Base-by-base conservation (phyloP, 345 rosid genomes). In the Acer negundo region DNA sequence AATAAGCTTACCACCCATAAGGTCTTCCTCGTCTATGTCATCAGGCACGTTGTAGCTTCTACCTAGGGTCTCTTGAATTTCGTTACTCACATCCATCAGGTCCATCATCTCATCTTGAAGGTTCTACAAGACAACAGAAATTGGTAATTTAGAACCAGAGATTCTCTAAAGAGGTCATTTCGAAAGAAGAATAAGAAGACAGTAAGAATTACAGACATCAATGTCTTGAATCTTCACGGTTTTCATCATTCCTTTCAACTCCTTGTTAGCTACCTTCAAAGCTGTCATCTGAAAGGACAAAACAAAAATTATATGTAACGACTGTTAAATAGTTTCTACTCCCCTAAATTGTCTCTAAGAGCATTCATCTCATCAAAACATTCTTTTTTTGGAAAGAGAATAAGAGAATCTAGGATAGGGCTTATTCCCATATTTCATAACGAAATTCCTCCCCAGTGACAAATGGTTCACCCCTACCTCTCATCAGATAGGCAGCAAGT, bases 81-180 rank as follows among this genome's bases (percentile, higher is more conserved):
- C 99, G 16, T 76, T 85, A 74, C 99, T 97, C 75, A 87, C 95
- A 82, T 97, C 99, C 99, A 97, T 94, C 64, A 95, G 79, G 87
- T 95, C 99, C 95, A 89, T 90, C 99, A 97, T 97, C 85, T 97
- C 99, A 85, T 97, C 99, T 94, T 97, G 99, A 86, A 97, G 83
- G 81, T 88, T 97, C 99, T 97, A 28, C 46, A 78, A 79, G 16
- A 44, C 11, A 20, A 65, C 67, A 86, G 47, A 20, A 59, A 31
- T 22, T 44, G 38, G 58, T 22, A 53, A 19, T 53, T 78, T 26
- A 19, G 72, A 63, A 70, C 35, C 59, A 69, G 28, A 79, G 24
- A 64, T 63, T 72, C 65, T 51, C 44, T 8, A 24, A 61, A 75
- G 19, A 75, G 66, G n/a, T 5, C 15, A 80, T 51, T 59, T 67